These are phyloP conservation scores for Penicillium sp. DNA, from an alignment of 2,329 filamentous ascomycete genomes.

Conservation along the genomic window DNA sequence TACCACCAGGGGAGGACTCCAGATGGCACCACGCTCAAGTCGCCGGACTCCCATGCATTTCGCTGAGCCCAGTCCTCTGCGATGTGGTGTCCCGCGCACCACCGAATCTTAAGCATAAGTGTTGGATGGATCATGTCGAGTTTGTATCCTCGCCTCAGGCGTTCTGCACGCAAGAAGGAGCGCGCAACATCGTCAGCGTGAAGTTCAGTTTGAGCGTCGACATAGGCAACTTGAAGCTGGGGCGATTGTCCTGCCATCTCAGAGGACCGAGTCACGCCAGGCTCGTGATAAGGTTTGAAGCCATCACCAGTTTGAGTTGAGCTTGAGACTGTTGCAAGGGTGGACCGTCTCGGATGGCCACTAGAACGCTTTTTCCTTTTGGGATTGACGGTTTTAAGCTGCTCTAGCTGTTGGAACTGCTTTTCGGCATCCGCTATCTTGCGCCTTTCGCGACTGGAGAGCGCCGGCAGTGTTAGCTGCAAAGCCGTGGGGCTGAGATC, in stretches of 20 bases:
- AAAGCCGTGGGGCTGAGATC: conserved; percentile 50
- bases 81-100: background rate
- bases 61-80: background rate
- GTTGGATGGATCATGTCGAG: background rate
- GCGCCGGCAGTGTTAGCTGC: conserved; percentile 41
- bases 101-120: background rate
- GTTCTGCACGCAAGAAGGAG: background rate
- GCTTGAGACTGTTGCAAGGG: conserved; percentile 32
- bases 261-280: conserved; percentile 7
- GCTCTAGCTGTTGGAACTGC: conserved; percentile 54
- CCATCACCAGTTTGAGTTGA: conserved; percentile 29
- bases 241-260: background rate
- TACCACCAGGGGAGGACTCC: conserved; percentile 5
- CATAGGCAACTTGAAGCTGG: background rate
- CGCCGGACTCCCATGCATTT: background rate
- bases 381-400: conserved; percentile 36
- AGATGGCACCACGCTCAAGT: conserved; percentile 1
- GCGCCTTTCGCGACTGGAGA: conserved; percentile 54
- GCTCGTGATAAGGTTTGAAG: conserved; percentile 27
- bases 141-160: background rate
- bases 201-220: background rate
- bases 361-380: conserved; percentile 51
- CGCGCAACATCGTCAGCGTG: background rate
- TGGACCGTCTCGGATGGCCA: conserved; percentile 47
- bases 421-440: conserved; percentile 57